A percentile compares a stretch with the other conserved stretches of the same genome.
phyloP scores from a whole-genome alignment of 352 stramenopile species.

The Lagenidium sp. region DNA sequence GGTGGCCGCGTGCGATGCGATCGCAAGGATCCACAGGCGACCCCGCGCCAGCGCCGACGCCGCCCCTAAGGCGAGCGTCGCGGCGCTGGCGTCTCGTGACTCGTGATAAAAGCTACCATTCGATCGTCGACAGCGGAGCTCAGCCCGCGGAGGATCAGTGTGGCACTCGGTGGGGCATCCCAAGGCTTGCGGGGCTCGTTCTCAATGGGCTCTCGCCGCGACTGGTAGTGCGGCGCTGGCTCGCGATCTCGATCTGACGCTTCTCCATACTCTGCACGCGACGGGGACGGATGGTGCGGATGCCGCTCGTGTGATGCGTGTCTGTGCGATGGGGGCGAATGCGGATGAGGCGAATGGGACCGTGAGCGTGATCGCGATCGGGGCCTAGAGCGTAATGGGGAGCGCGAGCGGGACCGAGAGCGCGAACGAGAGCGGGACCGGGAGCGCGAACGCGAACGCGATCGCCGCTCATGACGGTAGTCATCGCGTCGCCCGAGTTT shows the following conservation, averaged over 20 bases:
- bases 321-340: not conserved
- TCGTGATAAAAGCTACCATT: constrained; percentile 44
- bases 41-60: too few relatives aligned
- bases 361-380: not conserved
- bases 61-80: too few relatives aligned
- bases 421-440: constrained; percentile 6
- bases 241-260: too few relatives aligned
- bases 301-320: not conserved
- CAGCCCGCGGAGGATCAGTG: constrained; percentile 53
- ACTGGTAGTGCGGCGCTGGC: too few relatives aligned
- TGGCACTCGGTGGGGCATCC: constrained; percentile 36
- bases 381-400: not conserved
- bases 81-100: too few relatives aligned
- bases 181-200: constrained; percentile 3
- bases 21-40: too few relatives aligned
- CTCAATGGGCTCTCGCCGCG: too few relatives aligned
- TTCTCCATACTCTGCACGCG: too few relatives aligned
- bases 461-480: not conserved
- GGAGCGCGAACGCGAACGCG: constrained; percentile 1
- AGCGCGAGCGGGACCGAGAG: not conserved
- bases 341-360: too few relatives aligned
- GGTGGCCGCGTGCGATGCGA: too few relatives aligned
- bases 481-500: not conserved
- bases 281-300: not conserved
- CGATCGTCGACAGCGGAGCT: constrained; percentile 35